Evolutionary conservation across 2,329 filamentous ascomycete genomes (phyloP), one percentile per base, ranked within the genome.

Genomic region (Emergomyces pasteurianus): DNA sequence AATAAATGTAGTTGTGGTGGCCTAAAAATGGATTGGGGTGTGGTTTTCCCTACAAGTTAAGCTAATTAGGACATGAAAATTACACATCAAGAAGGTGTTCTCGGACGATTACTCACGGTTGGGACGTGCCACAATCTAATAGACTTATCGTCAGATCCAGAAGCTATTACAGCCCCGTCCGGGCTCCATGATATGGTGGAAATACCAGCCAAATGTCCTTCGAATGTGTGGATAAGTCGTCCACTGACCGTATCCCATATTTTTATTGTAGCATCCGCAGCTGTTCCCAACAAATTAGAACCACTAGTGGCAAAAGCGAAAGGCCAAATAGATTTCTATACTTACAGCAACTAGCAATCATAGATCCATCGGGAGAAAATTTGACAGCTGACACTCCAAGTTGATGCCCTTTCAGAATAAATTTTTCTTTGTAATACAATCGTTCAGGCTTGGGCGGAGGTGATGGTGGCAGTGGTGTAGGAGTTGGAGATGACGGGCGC

Each of bases 1-100:
- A 90, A 75, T 95, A 96, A 38, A 99, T 87, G 74, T 97, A 97
- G 75, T 95, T 97, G 74, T 96, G 91, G 69, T 99, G 94, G 2
- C 94, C 92, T 28, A 88, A 80, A 65, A 97, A 79, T 1, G 83
- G 80, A 26, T 78, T 80, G 0, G 82, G 81, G 59, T 85, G 80
- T 34, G 82, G 78, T 69, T 83, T 81, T 21, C 83, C 83, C 64
- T 78, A 57, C 38, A 14, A 34, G 46, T n/a, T 58, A 36, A n/a
- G 47, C 42, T 36, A 54, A 36, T 47, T 31, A 50, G 40, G 50
- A 50, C 23, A 49, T 40, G 18, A 59, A 61, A n/a, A 23, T 40
- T 10, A 26, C n/a, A 12, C 21, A 12, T 5, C 34, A 8, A 40
- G 50, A 12, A 56, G 6, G 38, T 31, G 49, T 3, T 34, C 16